These are phyloP conservation scores for Aspergillus campestris DNA, from an alignment of 495 filamentous ascomycete genomes.

Conservation along the genomic window DNA sequence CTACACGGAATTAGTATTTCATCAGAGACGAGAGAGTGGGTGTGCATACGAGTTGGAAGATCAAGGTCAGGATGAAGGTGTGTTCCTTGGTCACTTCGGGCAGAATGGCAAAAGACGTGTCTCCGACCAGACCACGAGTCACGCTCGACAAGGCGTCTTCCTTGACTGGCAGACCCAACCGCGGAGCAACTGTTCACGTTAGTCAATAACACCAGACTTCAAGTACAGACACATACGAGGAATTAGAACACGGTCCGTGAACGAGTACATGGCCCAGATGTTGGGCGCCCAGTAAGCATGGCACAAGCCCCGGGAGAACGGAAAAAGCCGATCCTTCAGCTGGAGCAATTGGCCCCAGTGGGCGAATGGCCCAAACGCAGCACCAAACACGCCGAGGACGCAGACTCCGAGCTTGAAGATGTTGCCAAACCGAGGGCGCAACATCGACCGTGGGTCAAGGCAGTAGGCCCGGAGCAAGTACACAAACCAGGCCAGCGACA, in stretches of 20 bases:
- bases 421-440: conserved; percentile 70
- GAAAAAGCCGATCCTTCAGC: conserved; percentile 76
- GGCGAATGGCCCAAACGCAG: conserved; percentile 87
- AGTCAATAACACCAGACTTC: conserved; percentile 9
- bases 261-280: conserved; percentile 95
- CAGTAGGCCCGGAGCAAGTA: conserved; percentile 84
- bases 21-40: background rate
- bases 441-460: conserved; percentile 66
- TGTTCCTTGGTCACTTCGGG: conserved; percentile 72
- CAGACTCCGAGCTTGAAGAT: conserved; percentile 70
- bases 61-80: conserved; percentile 74
- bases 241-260: conserved; percentile 75
- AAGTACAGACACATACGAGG: conserved; percentile 44
- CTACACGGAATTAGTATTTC: conserved; percentile 21
- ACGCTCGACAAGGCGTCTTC: conserved; percentile 72
- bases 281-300: conserved; percentile 99
- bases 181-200: conserved; percentile 58
- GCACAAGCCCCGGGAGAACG: conserved; percentile 86
- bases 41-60: conserved; percentile 63
- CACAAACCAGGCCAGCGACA: conserved; percentile 94
- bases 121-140: conserved; percentile 88
- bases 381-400: conserved; percentile 61
- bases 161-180: conserved; percentile 64
- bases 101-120: conserved; percentile 88
- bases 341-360: conserved; percentile 84